These are phyloP conservation scores for Paracoccidioides lutzii DNA, from an alignment of 2,329 filamentous ascomycete genomes.

Conservation along the genomic window DNA sequence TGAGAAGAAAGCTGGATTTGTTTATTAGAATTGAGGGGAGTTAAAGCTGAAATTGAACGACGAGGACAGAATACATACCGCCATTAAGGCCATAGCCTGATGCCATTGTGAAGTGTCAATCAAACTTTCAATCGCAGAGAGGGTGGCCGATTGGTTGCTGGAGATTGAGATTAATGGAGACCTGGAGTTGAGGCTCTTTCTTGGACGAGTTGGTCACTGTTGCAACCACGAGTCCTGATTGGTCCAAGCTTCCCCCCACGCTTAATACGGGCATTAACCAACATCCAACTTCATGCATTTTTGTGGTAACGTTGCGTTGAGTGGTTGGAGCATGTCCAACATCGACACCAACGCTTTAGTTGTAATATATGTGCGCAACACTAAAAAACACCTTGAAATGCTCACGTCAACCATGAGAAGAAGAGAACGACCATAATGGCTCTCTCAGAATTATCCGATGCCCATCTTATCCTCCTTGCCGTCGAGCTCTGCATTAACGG, in stretches of 20 bases:
- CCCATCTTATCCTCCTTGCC: conserved; percentile 47
- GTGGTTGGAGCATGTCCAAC: neutral
- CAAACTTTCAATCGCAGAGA: neutral
- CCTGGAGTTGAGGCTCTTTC: neutral
- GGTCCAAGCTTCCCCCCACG: conserved; percentile 9
- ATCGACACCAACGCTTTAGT: neutral
- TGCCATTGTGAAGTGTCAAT: conserved; percentile 28
- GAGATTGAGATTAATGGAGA: neutral
- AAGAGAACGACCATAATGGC: conserved; percentile 23
- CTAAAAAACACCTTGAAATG: neutral
- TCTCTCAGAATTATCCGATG: conserved; percentile 35
- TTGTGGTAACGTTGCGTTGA: too few species aligned
- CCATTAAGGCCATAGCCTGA: conserved; percentile 43
- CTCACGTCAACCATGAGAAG: conserved; percentile 5
- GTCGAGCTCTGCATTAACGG: conserved; percentile 43
- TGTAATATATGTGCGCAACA: neutral
- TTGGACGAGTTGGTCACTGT: neutral
- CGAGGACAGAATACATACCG: conserved; percentile 27
- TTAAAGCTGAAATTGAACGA: conserved; percentile 8
- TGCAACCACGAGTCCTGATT: conserved; percentile 3
- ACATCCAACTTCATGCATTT: neutral
- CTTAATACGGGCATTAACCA: too few species aligned
- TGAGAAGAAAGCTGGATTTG: conserved; percentile 10
- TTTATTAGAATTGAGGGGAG: conserved; percentile 11
- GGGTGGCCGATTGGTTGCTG: conserved; percentile 2